Percentiles rank a stretch among this genome's conserved stretches.
These are phyloP conservation scores for Populus ilicifolia DNA, from an alignment of 345 rosid genomes.

Conservation along the genomic window DNA sequence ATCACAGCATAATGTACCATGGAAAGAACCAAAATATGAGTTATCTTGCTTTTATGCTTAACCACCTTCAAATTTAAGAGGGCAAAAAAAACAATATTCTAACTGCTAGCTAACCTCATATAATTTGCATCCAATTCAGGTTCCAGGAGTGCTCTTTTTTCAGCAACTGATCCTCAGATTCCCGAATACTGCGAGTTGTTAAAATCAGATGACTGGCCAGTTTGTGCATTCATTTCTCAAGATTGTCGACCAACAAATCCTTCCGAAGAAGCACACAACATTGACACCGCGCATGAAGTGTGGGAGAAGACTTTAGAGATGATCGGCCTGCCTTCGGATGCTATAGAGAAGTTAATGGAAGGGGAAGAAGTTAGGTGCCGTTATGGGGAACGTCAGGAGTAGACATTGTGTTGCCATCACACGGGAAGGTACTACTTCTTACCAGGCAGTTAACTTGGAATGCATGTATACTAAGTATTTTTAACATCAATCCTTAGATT, in stretches of 20 bases:
- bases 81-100: not conserved
- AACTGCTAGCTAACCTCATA: conserved; percentile 1
- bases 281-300: conserved; percentile 55
- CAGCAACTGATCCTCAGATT: conserved; percentile 94
- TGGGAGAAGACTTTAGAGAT: conserved; percentile 92
- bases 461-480: not conserved
- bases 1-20: not conserved
- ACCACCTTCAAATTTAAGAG: not conserved
- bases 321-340: conserved; percentile 76
- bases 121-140: conserved; percentile 36
- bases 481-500: not conserved
- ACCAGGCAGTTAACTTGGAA: not conserved
- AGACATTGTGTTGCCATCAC: not conserved
- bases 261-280: conserved; percentile 86
- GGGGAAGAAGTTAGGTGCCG: conserved; percentile 52
- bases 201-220: conserved; percentile 86
- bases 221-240: conserved; percentile 85
- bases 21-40: not conserved
- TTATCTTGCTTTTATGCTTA: not conserved
- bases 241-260: conserved; percentile 90
- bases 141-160: conserved; percentile 79
- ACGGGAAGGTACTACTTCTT: not conserved
- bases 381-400: conserved; percentile 5
- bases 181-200: conserved; percentile 78
- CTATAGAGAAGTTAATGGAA: conserved; percentile 70